Evolutionary conservation across 495 filamentous ascomycete genomes (phyloP).

Genomic region (Trichocladium antarcticum): DNA sequence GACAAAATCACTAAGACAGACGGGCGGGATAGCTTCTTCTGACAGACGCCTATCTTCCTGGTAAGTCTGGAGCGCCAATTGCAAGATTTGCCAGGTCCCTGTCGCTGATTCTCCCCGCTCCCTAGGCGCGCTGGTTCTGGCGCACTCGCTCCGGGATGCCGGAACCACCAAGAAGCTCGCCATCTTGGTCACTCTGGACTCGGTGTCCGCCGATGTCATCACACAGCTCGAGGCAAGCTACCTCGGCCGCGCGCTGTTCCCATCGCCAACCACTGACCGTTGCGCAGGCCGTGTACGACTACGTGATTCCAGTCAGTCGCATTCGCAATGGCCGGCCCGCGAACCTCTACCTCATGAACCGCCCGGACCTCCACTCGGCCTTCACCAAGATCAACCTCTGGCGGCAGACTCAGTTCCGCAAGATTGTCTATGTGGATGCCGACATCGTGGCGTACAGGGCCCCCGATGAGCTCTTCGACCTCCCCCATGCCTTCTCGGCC

Average conservation of each 20-base stretch:
- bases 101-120: conserved; percentile 15
- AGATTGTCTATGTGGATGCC: conserved; percentile 85
- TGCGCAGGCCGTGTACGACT: conserved; percentile 68
- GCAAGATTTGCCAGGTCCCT: conserved; percentile 4
- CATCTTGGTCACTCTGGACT: conserved; percentile 69
- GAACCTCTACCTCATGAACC: conserved; percentile 86
- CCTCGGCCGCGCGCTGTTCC: background rate
- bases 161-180: conserved; percentile 79
- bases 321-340: conserved; percentile 64
- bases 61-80: conserved; percentile 37
- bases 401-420: conserved; percentile 79
- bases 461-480: conserved; percentile 81
- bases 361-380: conserved; percentile 75
- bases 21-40: conserved; percentile 57
- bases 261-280: conserved; percentile 1
- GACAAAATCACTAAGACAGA: conserved; percentile 21
- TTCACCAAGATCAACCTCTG: conserved; percentile 97
- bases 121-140: conserved; percentile 80
- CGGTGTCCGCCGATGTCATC: conserved; percentile 58
- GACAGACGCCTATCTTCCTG: conserved; percentile 84
- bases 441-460: conserved; percentile 79
- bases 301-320: conserved; percentile 71
- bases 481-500: conserved; percentile 70
- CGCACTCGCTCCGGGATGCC: conserved; percentile 87
- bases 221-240: conserved; percentile 55